Evolutionary conservation across 2,329 filamentous ascomycete species (phyloP), one percentile per base, ranked within the genome.

Genomic region (Didymella glomerata): DNA sequence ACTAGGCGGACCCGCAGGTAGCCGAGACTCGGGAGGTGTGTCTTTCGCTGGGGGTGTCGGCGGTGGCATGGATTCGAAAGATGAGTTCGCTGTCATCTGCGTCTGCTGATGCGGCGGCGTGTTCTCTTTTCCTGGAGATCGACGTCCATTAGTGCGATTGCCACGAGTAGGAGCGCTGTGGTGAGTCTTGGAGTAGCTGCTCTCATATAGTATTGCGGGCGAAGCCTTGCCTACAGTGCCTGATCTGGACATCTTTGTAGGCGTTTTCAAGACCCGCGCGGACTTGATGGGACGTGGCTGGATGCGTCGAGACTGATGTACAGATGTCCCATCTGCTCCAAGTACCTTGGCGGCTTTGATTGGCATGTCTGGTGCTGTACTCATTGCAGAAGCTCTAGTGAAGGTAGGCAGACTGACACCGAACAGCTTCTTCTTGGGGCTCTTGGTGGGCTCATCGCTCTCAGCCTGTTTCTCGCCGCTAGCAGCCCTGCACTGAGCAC

Each of bases 11-110:
- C 60, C 56, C 1, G 32, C 27, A 18, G 25, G 27, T 24, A 54
- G 22, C 32, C 60, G 64, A 41, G 47, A 24, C 3, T 69, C 52
- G 2, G 77, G 78, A 30, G 79, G 79, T 0, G 80, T 81, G 57
- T 81, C 77, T 56, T 82, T 81, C 14, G 75, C 69, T 6, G 78
- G 79, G 20, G 79, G 80, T 2, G 79, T 80, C 5, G 79, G 79
- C 13, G 79, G 71, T 10, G 54, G 30, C 9, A 55, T 50, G 20
- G 59, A 62, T n/a, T 65, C 64, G 18, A 57, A 52, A 1, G 65
- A 63, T 5, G 52, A 25, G 4, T 47, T 55, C 18, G 48, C 10
- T n/a, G 41, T 11, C 4, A 44, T 54, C 41, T 61, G 56, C 4
- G 46, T 54, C 41, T 60, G 56, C 32, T 27, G 41, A 36, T 57